Conservation (phyloP, 2,329 filamentous ascomycete genomes). For the Blastomyces percursus region DNA sequence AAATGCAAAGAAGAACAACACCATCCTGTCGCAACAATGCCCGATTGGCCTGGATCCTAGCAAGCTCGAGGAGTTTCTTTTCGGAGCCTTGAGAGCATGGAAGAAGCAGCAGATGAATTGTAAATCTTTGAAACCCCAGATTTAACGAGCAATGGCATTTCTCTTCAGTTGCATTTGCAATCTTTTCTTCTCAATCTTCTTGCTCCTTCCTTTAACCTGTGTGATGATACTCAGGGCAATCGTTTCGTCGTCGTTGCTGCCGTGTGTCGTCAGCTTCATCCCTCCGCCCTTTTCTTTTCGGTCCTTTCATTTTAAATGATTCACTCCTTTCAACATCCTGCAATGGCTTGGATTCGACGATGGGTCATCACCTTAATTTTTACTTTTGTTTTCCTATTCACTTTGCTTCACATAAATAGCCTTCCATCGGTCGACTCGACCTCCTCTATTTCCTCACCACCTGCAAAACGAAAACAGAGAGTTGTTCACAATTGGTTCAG, state of each 20-base stretch:
- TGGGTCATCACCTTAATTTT: conserved; percentile 9
- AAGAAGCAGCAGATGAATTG: background rate
- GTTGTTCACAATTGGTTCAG: conserved; percentile 11
- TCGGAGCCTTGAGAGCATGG: background rate
- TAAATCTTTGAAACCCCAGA: background rate
- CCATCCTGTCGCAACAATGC: background rate
- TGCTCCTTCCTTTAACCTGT: background rate
- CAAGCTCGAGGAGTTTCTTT: background rate
- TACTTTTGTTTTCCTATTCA: conserved; percentile 9
- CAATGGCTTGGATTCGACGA: conserved; percentile 11
- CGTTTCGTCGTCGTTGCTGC: background rate
- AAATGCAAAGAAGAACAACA: background rate
- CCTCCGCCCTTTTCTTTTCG: background rate
- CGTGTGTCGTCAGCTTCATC: conserved; percentile 2
- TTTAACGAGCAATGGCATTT: background rate
- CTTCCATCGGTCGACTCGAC: conserved; percentile 4
- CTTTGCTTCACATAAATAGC: conserved; percentile 5
- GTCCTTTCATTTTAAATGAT: background rate
- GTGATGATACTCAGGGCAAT: background rate
- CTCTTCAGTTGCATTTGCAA: background rate
- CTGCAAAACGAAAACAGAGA: background rate
- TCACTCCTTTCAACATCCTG: background rate
- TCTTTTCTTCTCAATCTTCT: background rate
- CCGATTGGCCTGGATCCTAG: background rate
- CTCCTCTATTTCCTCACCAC: background rate